Base-by-base conservation (phyloP, 306 rosid species). In the Inga laurina region DNA sequence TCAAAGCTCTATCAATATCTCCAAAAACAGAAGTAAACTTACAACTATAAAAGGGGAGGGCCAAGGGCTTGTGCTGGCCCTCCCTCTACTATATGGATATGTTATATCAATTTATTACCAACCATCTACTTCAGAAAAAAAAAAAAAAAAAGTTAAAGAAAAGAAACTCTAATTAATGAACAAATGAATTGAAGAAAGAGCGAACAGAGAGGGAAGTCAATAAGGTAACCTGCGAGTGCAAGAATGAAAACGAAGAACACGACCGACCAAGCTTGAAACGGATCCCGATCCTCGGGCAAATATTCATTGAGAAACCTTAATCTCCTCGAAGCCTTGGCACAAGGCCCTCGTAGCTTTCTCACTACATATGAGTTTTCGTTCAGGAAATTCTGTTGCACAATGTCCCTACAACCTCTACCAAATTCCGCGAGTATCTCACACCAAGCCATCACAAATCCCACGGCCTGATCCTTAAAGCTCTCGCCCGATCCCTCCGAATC, bases 241-340 rank as follows among this genome's bases (percentile, higher is more conserved):
- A 96, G 90, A 85, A 96, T 34, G 76, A 87, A 91, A 57, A 96
- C 97, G 83, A 86, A 86, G 84, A 96, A 76, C 5, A 96, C 89
- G 68, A 96, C 89, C 18, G 93, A 87, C 98, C 99, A 96, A 13
- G 99, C 92, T 41, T 90, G 94, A 83, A 89, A 76, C 32, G 99
- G 99, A 85, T 96, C 97, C 43, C 98, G 98, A 92, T 96, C 98
- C 84, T 96, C 99, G 11, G 99, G 99, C 90, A 94, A 87, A 68
- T 83, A 91, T 68, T 93, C 97, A 52, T 96, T 91, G 84, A 96
- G 70, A 86, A 85, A 96, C 2, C 91, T 87, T 86, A 96, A 86
- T 74, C 96, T 89, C 37, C 84, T 91, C 10, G 90, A 85, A 64
- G 91, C 90, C 77, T 87, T 89, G 6, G 89, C 86, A 57, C 88